phyloP scores from a whole-genome alignment of 2,329 filamentous ascomycete species.

The Paecilomyces dactylethromorphus region DNA sequence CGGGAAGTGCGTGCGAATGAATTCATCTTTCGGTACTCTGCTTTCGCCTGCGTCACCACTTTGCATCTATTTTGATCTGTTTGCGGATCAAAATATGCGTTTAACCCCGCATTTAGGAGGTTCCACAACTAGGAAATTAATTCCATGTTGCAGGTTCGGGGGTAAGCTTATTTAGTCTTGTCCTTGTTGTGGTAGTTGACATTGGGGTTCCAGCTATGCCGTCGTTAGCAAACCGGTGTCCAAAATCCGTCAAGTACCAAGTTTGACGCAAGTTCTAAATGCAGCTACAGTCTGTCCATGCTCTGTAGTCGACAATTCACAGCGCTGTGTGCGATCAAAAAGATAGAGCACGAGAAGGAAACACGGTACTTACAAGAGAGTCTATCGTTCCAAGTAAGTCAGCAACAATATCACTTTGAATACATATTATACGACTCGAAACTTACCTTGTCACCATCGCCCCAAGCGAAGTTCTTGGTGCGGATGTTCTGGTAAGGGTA shows the following conservation, averaged over 20 bases:
- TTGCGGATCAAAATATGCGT: not conserved
- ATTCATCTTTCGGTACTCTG: not conserved
- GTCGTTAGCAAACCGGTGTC: constrained; percentile 9
- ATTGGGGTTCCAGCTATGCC: constrained; percentile 75
- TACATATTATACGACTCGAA: constrained; percentile 7
- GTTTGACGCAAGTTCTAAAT: not conserved
- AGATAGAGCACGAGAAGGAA: not conserved
- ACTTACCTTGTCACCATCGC: constrained; percentile 86
- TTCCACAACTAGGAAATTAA: not conserved
- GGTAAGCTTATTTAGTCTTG: constrained; percentile 47
- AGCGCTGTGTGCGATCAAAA: not conserved
- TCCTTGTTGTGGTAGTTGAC: constrained; percentile 98
- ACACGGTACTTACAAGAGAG: constrained; percentile 54
- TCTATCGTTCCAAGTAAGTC: constrained; percentile 36
- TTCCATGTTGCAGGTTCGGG: not conserved
- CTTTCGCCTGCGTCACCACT: not conserved
- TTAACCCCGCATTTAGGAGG: not conserved
- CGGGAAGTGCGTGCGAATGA: not conserved
- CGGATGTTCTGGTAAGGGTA: constrained; percentile 98
- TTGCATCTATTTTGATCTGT: not conserved
- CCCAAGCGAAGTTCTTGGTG: constrained; percentile 91
- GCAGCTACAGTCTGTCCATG: not conserved
- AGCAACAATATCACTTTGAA: constrained; percentile 2
- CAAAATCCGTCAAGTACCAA: not conserved
- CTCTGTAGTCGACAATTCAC: not conserved